Evolutionary conservation across 352 stramenopile species (phyloP).

Genomic region (Bremia lactucae): DNA sequence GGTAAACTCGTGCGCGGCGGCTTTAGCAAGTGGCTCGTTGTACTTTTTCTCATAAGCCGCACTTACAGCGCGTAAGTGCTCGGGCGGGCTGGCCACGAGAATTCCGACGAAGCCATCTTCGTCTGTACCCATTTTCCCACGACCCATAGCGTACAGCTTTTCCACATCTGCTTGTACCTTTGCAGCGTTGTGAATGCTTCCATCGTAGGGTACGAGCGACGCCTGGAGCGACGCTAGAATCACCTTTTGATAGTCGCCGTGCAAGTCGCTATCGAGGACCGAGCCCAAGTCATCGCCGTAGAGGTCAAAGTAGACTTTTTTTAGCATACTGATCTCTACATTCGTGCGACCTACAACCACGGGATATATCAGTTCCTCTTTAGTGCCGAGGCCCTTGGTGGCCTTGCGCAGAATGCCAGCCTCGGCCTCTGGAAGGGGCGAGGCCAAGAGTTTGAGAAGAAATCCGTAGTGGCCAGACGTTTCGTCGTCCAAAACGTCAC

Average conservation of each 20-base stretch:
- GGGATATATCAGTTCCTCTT: constrained; percentile 59
- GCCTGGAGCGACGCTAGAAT: constrained; percentile 59
- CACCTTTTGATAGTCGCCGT: constrained; percentile 65
- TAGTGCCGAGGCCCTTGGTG: constrained; percentile 55
- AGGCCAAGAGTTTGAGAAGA: constrained; percentile 44
- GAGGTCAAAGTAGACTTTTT: constrained; percentile 68
- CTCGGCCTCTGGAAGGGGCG: constrained; percentile 52
- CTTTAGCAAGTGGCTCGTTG: constrained; percentile 47
- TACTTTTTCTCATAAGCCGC: constrained; percentile 61
- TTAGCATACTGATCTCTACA: constrained; percentile 68
- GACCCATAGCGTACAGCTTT: constrained; percentile 56
- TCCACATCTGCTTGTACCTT: constrained; percentile 57
- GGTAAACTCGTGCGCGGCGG: constrained; percentile 55
- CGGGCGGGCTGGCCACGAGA: constrained; percentile 33
- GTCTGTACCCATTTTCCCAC: constrained; percentile 61
- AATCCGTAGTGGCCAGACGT: constrained; percentile 53
- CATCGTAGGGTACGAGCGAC: constrained; percentile 36
- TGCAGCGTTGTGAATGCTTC: constrained; percentile 46
- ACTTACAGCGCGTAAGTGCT: constrained; percentile 54
- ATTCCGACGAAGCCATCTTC: constrained; percentile 55
- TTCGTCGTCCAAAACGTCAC: constrained; percentile 50
- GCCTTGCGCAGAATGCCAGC: constrained; percentile 48
- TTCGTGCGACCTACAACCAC: constrained; percentile 54
- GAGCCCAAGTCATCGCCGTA: constrained; percentile 54
- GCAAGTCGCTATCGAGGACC: constrained; percentile 49